phyloP scores from a whole-genome alignment of 1,284 basidiomycete species.

The Tilletia walkeri region DNA sequence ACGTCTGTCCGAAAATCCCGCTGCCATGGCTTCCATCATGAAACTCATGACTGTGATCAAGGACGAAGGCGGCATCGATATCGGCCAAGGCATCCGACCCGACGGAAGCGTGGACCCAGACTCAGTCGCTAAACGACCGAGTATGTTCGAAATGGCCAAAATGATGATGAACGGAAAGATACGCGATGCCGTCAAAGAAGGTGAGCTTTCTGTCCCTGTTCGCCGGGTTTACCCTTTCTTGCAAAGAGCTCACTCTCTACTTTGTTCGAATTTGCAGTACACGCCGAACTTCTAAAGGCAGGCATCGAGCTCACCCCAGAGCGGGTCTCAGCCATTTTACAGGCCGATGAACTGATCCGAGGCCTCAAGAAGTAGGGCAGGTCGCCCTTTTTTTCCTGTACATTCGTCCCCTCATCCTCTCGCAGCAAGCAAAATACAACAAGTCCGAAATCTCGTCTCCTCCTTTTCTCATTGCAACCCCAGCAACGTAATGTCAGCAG shows the following conservation, averaged over 20 bases:
- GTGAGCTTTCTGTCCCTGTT: not conserved
- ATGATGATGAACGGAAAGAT: slow-evolving; percentile 15
- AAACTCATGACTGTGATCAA: slow-evolving; percentile 11
- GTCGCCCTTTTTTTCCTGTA: not conserved
- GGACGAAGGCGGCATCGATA: not conserved
- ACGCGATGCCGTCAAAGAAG: not conserved
- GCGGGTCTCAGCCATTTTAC: not conserved
- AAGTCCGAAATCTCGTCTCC: not conserved
- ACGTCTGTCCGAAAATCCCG: not conserved
- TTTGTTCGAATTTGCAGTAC: not conserved
- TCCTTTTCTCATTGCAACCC: not conserved
- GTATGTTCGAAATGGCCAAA: slow-evolving; percentile 6
- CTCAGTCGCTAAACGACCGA: not conserved
- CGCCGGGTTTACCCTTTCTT: too few species aligned
- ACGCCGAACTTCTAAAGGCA: slow-evolving; percentile 6
- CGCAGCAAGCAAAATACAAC: not conserved
- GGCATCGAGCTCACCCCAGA: slow-evolving; percentile 16
- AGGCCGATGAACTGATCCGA: not conserved
- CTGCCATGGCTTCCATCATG: not conserved
- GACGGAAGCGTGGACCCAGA: not conserved
- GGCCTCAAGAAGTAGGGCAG: slow-evolving; percentile 2
- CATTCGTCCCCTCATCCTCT: too few species aligned
- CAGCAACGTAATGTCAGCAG: slow-evolving; percentile 58
- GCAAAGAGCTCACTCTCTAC: too few species aligned
- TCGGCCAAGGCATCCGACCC: not conserved